phyloP scores from a whole-genome alignment of 1,284 basidiomycete species.

The Afroboletus lepidellus region DNA sequence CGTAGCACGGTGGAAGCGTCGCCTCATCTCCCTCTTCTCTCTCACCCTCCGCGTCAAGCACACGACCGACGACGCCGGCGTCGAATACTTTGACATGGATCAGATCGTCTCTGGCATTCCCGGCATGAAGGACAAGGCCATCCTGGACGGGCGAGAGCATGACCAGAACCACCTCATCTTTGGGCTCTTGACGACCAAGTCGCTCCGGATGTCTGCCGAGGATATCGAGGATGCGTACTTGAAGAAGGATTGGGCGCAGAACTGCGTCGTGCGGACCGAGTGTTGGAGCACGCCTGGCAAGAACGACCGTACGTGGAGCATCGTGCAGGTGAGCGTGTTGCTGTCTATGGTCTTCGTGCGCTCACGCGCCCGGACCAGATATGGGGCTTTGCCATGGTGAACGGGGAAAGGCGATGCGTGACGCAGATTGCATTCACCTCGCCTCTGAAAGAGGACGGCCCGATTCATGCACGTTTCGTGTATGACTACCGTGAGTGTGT shows the following conservation, averaged over 20 bases:
- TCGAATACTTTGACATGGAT: not conserved
- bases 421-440: no score
- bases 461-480: no score
- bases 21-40: not conserved
- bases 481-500: no score
- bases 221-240: not conserved
- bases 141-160: not conserved
- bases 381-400: no score
- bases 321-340: not conserved
- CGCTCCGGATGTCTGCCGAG: not conserved
- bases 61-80: not conserved
- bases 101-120: not conserved
- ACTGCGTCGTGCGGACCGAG: no score
- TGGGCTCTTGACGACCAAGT: not conserved
- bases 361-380: no score
- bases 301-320: not conserved
- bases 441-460: no score
- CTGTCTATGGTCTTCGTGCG: no score
- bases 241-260: no score
- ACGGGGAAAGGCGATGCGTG: no score
- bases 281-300: not conserved
- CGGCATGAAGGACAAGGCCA: not conserved
- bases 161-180: not conserved
- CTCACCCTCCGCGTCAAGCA: not conserved
- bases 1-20: not conserved